Evolutionary conservation across 495 filamentous ascomycete species (phyloP), one percentile per base, ranked within the genome.

Genomic region (Trichocladium antarcticum): DNA sequence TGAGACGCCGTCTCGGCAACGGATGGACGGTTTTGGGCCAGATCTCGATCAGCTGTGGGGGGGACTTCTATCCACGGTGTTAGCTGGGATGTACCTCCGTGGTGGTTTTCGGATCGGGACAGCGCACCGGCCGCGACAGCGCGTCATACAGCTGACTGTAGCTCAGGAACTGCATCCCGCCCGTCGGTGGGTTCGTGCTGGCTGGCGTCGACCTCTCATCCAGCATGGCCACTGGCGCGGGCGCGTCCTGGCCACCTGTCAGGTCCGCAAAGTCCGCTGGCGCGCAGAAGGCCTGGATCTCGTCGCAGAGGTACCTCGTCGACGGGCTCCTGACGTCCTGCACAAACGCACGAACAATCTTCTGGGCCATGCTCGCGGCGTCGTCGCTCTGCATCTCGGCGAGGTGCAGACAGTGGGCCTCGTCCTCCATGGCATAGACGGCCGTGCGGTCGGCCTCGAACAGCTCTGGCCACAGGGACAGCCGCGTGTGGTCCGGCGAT

Each of bases 261-360:
- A 44, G 15, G 0, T 9, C 8, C 17, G 44, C 50, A 20, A 43
- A 47, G 20, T 19, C 31, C 3, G 42, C 45, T 0, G 49, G 39
- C 1, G 37, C 21, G 19, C 53, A 58, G 17, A 58, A 58, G 1
- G 21, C 21, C 21, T 44, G 16, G 14, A 58, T 56, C 27, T 56
- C 56, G 4, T 56, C 56, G 14, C 42, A 39, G 10, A 58, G 43
- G 32, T 58, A 55, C 11, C 34, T 36, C 1, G 9, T 22, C 4
- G 53, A 38, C 1, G 52, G 56, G 24, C 45, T 43, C 3, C 20
- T 41, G 0, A 15, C 32, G 8, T 42, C 47, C 7, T 45, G 21
- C 14, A 35, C 31, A 40, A 51, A 49, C 1, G 43, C 53, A 12
- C 31, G 46, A 10, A 53, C 24, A 22, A 58, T 39, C 29, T 37